These are phyloP conservation scores for Platanus orientalis DNA, from an alignment of 164 flowering plant species.

Conservation along the genomic window DNA sequence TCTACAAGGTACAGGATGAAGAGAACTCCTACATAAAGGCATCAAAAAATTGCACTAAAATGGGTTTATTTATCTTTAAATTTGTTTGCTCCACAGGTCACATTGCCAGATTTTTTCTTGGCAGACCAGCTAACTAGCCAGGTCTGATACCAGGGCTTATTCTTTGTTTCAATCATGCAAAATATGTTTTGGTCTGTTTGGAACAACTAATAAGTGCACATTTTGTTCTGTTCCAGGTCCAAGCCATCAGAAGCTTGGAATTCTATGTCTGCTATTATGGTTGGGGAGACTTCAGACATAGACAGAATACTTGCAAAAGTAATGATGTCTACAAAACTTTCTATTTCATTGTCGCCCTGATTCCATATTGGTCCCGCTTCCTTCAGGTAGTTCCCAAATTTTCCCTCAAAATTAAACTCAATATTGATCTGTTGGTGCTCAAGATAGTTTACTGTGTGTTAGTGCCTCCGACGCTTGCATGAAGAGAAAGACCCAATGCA, in stretches of 20 bases:
- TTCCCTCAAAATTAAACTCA: neutral
- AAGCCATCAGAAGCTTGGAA: conserved; percentile 60
- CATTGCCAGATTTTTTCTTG: conserved; percentile 7
- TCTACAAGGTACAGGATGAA: neutral
- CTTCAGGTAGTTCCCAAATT: conserved; percentile 18
- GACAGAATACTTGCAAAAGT: conserved; percentile 35
- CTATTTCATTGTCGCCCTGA: conserved; percentile 28
- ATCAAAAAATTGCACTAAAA: too few species aligned
- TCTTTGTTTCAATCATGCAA: neutral
- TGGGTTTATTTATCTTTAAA: too few species aligned
- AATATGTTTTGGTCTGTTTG: neutral
- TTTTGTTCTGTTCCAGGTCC: conserved; percentile 43
- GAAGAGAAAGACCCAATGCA: conserved; percentile 62
- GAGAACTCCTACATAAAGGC: neutral
- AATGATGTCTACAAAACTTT: conserved; percentile 26
- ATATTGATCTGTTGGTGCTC: neutral
- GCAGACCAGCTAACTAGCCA: conserved; percentile 37
- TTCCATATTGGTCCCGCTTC: conserved; percentile 36
- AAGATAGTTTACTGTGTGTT: neutral
- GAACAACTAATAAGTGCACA: neutral
- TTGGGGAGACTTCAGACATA: conserved; percentile 49
- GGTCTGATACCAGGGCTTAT: neutral
- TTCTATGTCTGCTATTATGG: conserved; percentile 77
- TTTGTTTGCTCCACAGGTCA: neutral
- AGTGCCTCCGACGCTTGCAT: conserved; percentile 67